A percentile compares a stretch with the other conserved stretches of the same genome.
phyloP scores from a whole-genome alignment of 306 rosid species.

The Cicer arietinum region DNA sequence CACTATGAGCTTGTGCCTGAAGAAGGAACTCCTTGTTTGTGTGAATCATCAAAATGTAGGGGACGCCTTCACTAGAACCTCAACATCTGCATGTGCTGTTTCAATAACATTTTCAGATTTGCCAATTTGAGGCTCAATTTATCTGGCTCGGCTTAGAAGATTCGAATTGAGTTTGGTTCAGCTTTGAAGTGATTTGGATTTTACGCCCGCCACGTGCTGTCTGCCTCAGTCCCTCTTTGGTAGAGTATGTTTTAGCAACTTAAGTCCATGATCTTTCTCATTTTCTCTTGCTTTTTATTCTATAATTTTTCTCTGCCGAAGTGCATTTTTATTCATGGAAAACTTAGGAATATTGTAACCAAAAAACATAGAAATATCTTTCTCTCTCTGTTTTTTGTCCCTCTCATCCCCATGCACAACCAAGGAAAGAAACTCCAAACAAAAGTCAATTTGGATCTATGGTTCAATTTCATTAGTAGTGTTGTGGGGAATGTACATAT shows the following conservation, averaged over 20 bases:
- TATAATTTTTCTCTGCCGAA: neutral
- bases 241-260: slow-evolving; percentile 41
- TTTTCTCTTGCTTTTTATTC: slow-evolving; percentile 17
- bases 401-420: neutral
- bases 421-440: neutral
- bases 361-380: neutral
- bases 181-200: slow-evolving; percentile 31
- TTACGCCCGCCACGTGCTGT: neutral
- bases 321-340: slow-evolving; percentile 38
- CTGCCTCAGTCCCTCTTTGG: slow-evolving; percentile 10
- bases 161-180: neutral
- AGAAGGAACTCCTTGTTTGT: slow-evolving; percentile 73
- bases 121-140: slow-evolving; percentile 36
- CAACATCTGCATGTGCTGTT: slow-evolving; percentile 8
- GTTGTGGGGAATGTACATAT: slow-evolving; percentile 49
- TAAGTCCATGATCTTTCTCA: slow-evolving; percentile 26
- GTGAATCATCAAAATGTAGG: slow-evolving; percentile 67
- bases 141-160: slow-evolving; percentile 11
- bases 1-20: slow-evolving; percentile 62
- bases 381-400: neutral
- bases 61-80: slow-evolving; percentile 62
- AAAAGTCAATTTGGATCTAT: neutral
- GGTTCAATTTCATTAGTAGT: slow-evolving; percentile 23
- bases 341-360: slow-evolving; percentile 2
- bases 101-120: slow-evolving; percentile 37